These are phyloP conservation scores for Brassica juncea DNA, from an alignment of 345 rosid species.

Conservation along the genomic window DNA sequence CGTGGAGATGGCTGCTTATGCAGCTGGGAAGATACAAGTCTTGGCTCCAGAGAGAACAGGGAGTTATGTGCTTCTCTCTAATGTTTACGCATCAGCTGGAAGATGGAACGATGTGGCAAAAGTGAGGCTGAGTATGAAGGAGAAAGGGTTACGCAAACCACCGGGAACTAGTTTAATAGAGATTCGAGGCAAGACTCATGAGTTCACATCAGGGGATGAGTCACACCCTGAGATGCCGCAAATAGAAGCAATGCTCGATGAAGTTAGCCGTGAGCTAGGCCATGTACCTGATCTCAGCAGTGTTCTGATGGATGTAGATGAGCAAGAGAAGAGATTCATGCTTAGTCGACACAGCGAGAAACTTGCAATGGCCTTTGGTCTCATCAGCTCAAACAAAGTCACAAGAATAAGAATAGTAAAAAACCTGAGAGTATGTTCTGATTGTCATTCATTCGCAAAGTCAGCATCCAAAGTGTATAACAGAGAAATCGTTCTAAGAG, in stretches of 20 bases:
- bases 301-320: constrained; percentile 63
- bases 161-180: constrained; percentile 59
- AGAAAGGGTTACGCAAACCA: constrained; percentile 51
- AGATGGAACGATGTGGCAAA: constrained; percentile 58
- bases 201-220: constrained; percentile 64
- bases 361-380: constrained; percentile 60
- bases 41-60: constrained; percentile 50
- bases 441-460: constrained; percentile 63
- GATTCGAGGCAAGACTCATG: constrained; percentile 46
- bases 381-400: constrained; percentile 49
- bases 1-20: constrained; percentile 52
- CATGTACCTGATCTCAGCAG: constrained; percentile 55
- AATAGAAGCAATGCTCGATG: constrained; percentile 52
- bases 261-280: constrained; percentile 46
- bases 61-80: constrained; percentile 55
- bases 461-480: constrained; percentile 46
- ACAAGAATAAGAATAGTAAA: constrained; percentile 51
- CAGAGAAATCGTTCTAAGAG: constrained; percentile 55
- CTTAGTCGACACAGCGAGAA: constrained; percentile 67
- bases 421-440: constrained; percentile 63
- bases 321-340: constrained; percentile 49
- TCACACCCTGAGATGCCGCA: constrained; percentile 53
- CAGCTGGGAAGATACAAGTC: constrained; percentile 50
- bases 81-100: constrained; percentile 61
- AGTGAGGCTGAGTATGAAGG: constrained; percentile 61